Evolutionary conservation across 345 rosid species (phyloP).

Genomic region (Syzygium oleosum): DNA sequence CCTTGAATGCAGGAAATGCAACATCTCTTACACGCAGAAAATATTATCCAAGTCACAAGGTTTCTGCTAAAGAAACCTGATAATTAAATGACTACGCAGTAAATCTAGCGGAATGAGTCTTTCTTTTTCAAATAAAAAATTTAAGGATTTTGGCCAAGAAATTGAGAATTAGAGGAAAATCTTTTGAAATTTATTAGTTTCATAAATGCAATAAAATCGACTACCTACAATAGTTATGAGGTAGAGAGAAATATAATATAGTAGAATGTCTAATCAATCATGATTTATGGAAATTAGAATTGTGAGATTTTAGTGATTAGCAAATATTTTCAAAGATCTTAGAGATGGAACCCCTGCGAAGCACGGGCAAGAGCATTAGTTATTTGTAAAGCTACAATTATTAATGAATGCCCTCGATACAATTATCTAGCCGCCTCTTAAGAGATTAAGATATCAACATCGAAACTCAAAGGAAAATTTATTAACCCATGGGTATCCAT

Average conservation of each 20-base stretch:
- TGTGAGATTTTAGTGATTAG: neutral
- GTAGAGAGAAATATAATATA: neutral
- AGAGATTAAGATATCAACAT: neutral
- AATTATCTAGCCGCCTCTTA: rapidly evolving
- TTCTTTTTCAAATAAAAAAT: neutral
- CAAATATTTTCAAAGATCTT: neutral
- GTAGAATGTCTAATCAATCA: neutral
- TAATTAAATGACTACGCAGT: neutral
- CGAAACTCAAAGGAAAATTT: rapidly evolving
- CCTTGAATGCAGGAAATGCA: neutral
- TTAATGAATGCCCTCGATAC: rapidly evolving
- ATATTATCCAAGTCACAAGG: neutral
- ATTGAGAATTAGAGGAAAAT: neutral
- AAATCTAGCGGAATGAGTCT: neutral
- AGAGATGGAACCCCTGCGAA: neutral
- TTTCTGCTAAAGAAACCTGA: neutral
- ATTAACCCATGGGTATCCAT: neutral
- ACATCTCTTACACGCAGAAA: neutral
- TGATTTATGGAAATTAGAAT: neutral
- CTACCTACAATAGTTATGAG: neutral
- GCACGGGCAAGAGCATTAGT: neutral
- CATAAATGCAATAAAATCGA: neutral
- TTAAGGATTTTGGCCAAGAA: neutral
- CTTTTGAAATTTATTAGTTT: neutral
- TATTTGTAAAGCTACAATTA: neutral